Base-by-base conservation (phyloP, 2,329 filamentous ascomycete genomes). In the Xylaria sp. region DNA sequence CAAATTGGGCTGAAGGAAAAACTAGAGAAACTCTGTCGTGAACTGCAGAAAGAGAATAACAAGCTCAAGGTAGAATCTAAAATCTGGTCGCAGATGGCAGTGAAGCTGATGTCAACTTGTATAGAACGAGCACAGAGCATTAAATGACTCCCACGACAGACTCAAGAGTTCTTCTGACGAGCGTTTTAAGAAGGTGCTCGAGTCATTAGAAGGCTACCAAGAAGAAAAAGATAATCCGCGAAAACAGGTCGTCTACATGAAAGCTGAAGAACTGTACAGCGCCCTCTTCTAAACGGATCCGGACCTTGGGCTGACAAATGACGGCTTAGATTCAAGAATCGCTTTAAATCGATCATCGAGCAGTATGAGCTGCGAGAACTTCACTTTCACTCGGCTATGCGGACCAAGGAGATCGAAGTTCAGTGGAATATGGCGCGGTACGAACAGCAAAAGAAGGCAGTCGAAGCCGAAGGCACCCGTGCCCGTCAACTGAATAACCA, bases 41-140 rank as follows among this genome's bases (percentile, higher is more conserved):
- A 99, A 80, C 86, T 99, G 64, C 96, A 97, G 69, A 92, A 95
- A 76, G 96, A 99, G 78, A 99, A 99, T 80, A 98, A 98, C 82
- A 97, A 97, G 82, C 89, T 99, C 73, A 98, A 98, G 91, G 93
- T 96, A 81, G 74, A 83, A 51, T 42, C 51, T n/a, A 79, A 71
- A 40, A 68, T 59, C 65, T 58, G n/a, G 23, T 15, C 10, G 44
- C 15, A 9, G 17, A 40, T 53, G 36, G 3, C 13, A 5, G 51
- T 59, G 42, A 61, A 51, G 66, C 74, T 76, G 65, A 77, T 71
- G 40, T 57, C 38, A 48, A 42, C 64, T 65, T 40, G 54, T 63
- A 48, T 78, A 93, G 91, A 92, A 94, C 82, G 96, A 99, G 80
- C 97, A 97, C 80, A 95, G 97, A 78, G 93, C 93, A 61, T 86